phyloP scores from a whole-genome alignment of 495 filamentous ascomycete genomes.

The Oleoguttula mirabilis region DNA sequence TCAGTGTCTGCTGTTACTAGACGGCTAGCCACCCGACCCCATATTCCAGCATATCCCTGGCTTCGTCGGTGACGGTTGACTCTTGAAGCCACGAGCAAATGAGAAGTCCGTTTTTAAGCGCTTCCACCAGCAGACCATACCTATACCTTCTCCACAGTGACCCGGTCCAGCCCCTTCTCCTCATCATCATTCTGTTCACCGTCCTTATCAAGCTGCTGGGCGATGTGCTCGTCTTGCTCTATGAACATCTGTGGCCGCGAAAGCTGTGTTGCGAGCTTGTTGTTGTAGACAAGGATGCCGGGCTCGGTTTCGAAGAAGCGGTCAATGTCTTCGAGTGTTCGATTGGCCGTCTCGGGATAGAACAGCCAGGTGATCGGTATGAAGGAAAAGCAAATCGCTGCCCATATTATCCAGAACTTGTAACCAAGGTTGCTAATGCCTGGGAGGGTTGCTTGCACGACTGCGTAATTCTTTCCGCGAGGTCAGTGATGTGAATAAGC shows the following conservation, averaged over 20 bases:
- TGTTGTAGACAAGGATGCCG: constrained; percentile 22
- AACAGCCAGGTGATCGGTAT: constrained; percentile 28
- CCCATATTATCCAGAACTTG: constrained; percentile 30
- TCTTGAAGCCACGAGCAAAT: too few relatives aligned
- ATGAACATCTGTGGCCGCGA: constrained; percentile 22
- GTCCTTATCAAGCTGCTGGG: constrained; percentile 12
- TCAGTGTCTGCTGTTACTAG: too few relatives aligned
- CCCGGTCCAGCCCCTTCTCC: constrained; percentile 8
- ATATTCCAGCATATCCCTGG: too few relatives aligned
- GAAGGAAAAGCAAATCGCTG: constrained; percentile 18
- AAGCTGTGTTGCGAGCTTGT: constrained; percentile 25
- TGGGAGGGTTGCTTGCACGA: constrained; percentile 26
- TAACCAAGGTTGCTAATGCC: constrained; percentile 26
- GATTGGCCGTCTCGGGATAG: constrained; percentile 27
- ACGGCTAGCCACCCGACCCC: too few relatives aligned
- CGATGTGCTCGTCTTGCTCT: constrained; percentile 26
- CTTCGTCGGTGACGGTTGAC: too few relatives aligned
- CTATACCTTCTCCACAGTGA: constrained; percentile 9
- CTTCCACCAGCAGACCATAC: too few relatives aligned
- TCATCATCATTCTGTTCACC: neutral
- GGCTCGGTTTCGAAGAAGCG: constrained; percentile 24
- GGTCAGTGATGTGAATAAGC: neutral
- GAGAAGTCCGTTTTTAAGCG: too few relatives aligned
- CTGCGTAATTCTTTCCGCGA: constrained; percentile 12
- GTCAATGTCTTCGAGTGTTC: constrained; percentile 30